Evolutionary conservation across 768 basidiomycete genomes (phyloP).

Genomic region (Boletus subcaerulescens): DNA sequence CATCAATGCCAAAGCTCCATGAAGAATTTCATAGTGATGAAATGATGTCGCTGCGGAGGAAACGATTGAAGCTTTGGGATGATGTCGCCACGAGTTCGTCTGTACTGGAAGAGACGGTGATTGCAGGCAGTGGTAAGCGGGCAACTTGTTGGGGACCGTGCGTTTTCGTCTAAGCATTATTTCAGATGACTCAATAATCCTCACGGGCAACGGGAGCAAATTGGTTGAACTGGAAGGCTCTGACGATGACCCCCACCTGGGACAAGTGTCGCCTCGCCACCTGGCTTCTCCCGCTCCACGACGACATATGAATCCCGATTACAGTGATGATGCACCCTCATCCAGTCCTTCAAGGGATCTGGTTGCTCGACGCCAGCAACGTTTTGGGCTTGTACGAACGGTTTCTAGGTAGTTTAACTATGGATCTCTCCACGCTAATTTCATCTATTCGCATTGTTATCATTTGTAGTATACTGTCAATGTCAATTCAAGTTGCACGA

Average conservation of each 20-base stretch:
- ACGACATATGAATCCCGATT: slow-evolving; percentile 33
- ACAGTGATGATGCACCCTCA: slow-evolving; percentile 48
- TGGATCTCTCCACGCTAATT: slow-evolving; percentile 9
- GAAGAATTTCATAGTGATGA: slow-evolving; percentile 19
- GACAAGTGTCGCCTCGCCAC: slow-evolving; percentile 69
- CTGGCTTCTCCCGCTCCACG: slow-evolving; percentile 59
- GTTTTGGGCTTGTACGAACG: slow-evolving; percentile 20
- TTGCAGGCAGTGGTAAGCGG: slow-evolving; percentile 34
- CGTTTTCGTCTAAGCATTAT: slow-evolving; percentile 1
- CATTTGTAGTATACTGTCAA: slow-evolving; percentile 23
- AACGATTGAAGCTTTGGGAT: slow-evolving; percentile 26
- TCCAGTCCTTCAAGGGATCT: slow-evolving; percentile 49
- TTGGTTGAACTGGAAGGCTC: slow-evolving; percentile 36
- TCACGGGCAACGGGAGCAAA: slow-evolving; percentile 6
- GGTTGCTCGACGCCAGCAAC: slow-evolving; percentile 39
- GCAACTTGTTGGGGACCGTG: background rate
- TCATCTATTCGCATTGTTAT: slow-evolving; percentile 22
- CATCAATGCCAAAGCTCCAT: slow-evolving; percentile 22
- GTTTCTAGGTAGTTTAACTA: slow-evolving; percentile 4
- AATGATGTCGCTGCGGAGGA: slow-evolving; percentile 8
- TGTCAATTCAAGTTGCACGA: background rate
- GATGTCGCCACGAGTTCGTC: slow-evolving; percentile 15
- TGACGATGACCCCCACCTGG: slow-evolving; percentile 61
- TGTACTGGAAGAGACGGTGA: slow-evolving; percentile 27
- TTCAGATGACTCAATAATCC: slow-evolving; percentile 50